Conservation (phyloP, 495 filamentous ascomycete species). For the Trichoderma virens region DNA sequence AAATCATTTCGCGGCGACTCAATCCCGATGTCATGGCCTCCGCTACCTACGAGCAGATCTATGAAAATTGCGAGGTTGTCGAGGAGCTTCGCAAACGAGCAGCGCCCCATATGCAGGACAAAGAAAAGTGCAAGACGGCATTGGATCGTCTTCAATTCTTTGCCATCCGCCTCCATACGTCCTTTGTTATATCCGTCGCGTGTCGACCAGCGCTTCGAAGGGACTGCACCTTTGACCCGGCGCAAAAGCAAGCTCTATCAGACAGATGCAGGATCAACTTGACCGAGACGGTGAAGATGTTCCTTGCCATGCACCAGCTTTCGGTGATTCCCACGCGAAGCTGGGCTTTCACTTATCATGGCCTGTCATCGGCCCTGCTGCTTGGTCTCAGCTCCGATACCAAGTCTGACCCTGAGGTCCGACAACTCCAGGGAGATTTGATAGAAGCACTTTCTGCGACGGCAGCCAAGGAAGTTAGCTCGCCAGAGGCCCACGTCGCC, state of each 20-base stretch:
- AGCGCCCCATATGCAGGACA: conserved; percentile 34
- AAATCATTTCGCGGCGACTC: conserved; percentile 41
- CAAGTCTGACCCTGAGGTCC: conserved; percentile 46
- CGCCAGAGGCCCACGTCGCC: conserved; percentile 35
- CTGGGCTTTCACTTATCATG: conserved; percentile 61
- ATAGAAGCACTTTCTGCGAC: conserved; percentile 49
- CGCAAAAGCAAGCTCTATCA: conserved; percentile 40
- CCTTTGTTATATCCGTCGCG: conserved; percentile 47
- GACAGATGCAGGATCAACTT: conserved; percentile 54
- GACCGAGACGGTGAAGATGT: conserved; percentile 59
- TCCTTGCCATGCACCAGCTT: conserved; percentile 58
- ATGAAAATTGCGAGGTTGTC: conserved; percentile 39
- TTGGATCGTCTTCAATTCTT: conserved; percentile 47
- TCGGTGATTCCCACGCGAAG: conserved; percentile 56
- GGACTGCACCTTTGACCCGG: conserved; percentile 29
- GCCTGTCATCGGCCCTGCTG: conserved; percentile 55
- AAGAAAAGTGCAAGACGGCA: conserved; percentile 46
- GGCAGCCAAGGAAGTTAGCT: conserved; percentile 44
- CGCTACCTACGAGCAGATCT: conserved; percentile 38
- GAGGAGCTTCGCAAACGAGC: conserved; percentile 40
- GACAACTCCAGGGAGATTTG: conserved; percentile 47
- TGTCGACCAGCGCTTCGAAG: conserved; percentile 45
- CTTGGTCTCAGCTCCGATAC: conserved; percentile 58
- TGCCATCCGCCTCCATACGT: conserved; percentile 45
- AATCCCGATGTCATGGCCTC: conserved; percentile 42